Percentiles rank a stretch among this genome's conserved stretches.
Evolutionary conservation across 129 eudicot genomes (phyloP).

Genomic region (carrot (Daucus carota)): DH1_v3.0 NC_030383.2:51409001-51409500

Average conservation of each 20-base stretch:
- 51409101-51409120: background rate
- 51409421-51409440: background rate
- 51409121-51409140: background rate
- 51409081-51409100: background rate
- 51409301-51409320: slow-evolving; percentile 57
- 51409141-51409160: background rate
- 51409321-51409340: slow-evolving; percentile 66
- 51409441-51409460: background rate
- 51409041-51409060: background rate
- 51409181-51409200: background rate
- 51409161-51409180: background rate
- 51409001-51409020: slow-evolving; percentile 66
- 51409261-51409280: slow-evolving; percentile 95
- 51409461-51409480: background rate
- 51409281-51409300: slow-evolving; percentile 42
- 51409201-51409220: slow-evolving; percentile 19
- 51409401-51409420: background rate
- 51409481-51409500: too few species aligned
- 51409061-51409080: too few species aligned
- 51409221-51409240: slow-evolving; percentile 76
- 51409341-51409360: slow-evolving; percentile 47
- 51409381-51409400: background rate
- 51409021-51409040: slow-evolving; percentile 58
- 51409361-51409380: background rate
- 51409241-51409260: slow-evolving; percentile 85